Percentiles rank a stretch among this genome's conserved stretches.
These are phyloP conservation scores for Avena atlantica DNA, from an alignment of 176 grass and related monocot species.

Conservation along the genomic window DNA sequence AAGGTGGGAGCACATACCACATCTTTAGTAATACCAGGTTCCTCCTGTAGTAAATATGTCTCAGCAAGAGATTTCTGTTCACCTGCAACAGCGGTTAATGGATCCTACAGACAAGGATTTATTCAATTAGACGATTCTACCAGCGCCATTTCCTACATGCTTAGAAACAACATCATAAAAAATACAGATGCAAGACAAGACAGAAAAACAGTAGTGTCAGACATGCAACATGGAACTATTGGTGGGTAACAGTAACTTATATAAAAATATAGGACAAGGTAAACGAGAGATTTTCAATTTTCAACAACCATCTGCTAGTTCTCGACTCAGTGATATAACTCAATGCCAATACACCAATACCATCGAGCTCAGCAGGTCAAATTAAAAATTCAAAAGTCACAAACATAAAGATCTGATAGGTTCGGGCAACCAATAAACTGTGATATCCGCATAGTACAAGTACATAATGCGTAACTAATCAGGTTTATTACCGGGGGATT, in stretches of 20 bases:
- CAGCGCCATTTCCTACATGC: not conserved
- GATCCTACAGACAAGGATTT: slow-evolving; percentile 54
- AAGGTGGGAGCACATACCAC: slow-evolving; percentile 38
- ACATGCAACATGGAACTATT: not conserved
- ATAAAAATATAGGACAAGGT: not conserved
- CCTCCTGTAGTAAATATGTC: slow-evolving; percentile 78
- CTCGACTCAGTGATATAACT: slow-evolving; percentile 20
- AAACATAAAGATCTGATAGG: slow-evolving; percentile 22
- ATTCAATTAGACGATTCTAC: slow-evolving; percentile 36
- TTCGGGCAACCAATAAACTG: slow-evolving; percentile 1
- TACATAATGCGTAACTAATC: slow-evolving; percentile 16
- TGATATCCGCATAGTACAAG: not conserved
- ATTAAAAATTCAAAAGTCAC: not conserved
- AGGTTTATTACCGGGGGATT: slow-evolving; percentile 14
- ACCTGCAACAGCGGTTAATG: slow-evolving; percentile 40
- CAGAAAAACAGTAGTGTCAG: not conserved
- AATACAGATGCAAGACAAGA: slow-evolving; percentile 26
- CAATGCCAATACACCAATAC: not conserved
- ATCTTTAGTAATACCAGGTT: slow-evolving; percentile 49
- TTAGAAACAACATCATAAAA: slow-evolving; percentile 18
- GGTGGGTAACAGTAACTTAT: slow-evolving; percentile 13
- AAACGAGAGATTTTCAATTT: not conserved
- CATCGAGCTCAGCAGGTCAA: not conserved
- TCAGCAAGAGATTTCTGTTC: slow-evolving; percentile 79
- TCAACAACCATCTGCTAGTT: slow-evolving; percentile 1